A percentile compares a stretch with the other conserved stretches of the same genome.
Evolutionary conservation across 352 stramenopile species (phyloP).

Genomic region (Globisporangium irregulare): DNA sequence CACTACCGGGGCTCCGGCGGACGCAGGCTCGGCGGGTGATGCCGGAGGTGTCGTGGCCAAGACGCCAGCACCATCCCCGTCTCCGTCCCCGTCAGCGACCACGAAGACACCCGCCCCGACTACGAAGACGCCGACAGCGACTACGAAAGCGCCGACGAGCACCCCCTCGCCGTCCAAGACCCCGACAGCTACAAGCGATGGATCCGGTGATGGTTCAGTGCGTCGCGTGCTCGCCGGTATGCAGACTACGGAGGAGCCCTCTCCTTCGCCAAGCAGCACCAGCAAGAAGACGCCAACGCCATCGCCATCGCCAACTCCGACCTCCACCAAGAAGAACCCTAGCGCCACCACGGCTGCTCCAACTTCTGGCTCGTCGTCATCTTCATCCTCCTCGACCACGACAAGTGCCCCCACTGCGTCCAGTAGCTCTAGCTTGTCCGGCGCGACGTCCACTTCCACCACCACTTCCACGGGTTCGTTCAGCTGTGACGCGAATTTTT

Average conservation of each 20-base stretch:
- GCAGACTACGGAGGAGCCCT: constrained; percentile 2
- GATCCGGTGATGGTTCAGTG: constrained; percentile 1
- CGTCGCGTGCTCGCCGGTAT: constrained; percentile 13
- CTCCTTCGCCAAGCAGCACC: constrained; percentile 14
- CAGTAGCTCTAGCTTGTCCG: constrained; percentile 17
- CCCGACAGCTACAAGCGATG: constrained; percentile 1
- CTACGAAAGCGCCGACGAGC: constrained; percentile 25
- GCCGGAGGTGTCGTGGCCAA: constrained; percentile 17
- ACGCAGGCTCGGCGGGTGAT: constrained; percentile 13
- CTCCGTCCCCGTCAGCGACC: constrained; percentile 25
- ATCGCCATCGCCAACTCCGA: constrained; percentile 8
- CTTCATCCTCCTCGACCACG: constrained; percentile 8
- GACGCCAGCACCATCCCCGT: constrained; percentile 22
- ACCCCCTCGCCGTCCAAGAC: constrained; percentile 14
- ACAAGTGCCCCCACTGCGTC: constrained; percentile 20
- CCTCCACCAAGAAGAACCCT: constrained; percentile 10
- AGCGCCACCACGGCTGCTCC: background rate
- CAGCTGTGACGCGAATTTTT: constrained; percentile 71
- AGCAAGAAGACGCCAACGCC: constrained; percentile 24
- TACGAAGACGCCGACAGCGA: constrained; percentile 22
- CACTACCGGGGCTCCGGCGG: background rate
- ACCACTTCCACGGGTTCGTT: constrained; percentile 39
- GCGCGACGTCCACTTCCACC: constrained; percentile 13
- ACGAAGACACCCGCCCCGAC: constrained; percentile 22
- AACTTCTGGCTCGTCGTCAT: constrained; percentile 2